Base-by-base conservation (phyloP, 2,329 filamentous ascomycete species). In the Teratosphaeria zuluensis region DNA sequence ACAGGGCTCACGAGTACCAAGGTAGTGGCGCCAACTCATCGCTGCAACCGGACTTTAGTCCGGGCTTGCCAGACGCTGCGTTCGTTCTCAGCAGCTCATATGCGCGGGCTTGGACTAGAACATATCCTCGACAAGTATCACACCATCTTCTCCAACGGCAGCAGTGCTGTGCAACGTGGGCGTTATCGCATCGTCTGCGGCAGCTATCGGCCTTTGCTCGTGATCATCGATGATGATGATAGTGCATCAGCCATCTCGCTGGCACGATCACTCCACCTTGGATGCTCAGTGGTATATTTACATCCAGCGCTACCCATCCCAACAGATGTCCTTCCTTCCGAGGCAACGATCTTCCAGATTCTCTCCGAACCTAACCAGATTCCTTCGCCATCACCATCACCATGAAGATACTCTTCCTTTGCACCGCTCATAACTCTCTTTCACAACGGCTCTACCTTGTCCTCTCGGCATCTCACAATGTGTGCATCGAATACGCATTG, bases 351-450 rank as follows among this genome's bases (percentile, higher is more conserved):
- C 42, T 48, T n/a, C n/a, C 16, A 48, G 42, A 48, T 8, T 19
- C 35, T 38, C 51, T 14, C 7, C n/a, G n/a, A 16, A 24, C 48
- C 14, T 14, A 42, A 52, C 24, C 14, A 42, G 28, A 48, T 21
- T n/a, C 19, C 9, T n/a, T 9, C 19, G 19, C 1, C 16, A 21
- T 19, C 6, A 8, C 19, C n/a, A 48, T 21, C 46, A 63, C 30
- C 8, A 74, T 76, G 72, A 72, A 70, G 65, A 74, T 76, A 51
- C 72, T 77, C 56, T 76, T 77, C 59, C 66, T 77, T n/a, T 76
- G 75, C 62, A 77, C 75, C 4, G 75, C 75, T n/a, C 74, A 76
- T 66, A 77, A 76, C 58, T 76, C 75, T 9, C 67, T 77, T 5
- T 77, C 75, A 5, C 75, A 76, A 61, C 69, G 72, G 24, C 66